Evolutionary conservation across 139 green algal species (phyloP), one percentile per base, ranked within the genome.

Genomic region (Chlorella sp.): DNA sequence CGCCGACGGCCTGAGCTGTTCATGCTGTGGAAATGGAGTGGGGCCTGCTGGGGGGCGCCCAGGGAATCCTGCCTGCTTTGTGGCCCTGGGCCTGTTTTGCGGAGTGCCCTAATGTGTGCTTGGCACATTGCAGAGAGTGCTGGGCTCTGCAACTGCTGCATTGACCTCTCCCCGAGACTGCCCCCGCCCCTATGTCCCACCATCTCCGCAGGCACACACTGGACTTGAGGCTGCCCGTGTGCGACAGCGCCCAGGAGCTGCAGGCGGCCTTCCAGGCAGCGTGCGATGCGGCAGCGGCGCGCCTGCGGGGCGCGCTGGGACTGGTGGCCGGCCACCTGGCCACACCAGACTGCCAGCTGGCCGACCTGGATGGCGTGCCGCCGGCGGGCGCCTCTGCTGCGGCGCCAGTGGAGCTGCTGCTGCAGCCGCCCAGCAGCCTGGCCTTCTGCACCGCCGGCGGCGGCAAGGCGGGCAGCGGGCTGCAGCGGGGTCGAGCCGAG

Each of bases 331-430:
- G 64, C 21, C n/a, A 25, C 23, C 63, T 84, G 64, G 63, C 64
- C 16, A 47, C 26, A 17, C 38, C 23, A 2, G 63, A 75, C 20
- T 39, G 32, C 13, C 78, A 75, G 63, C 63, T 84, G 0, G 63
- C 41, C 3, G 63, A 86, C 25, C 60, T 86, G n/a, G 28, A 62
- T 15, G 62, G 41, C 30, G 23, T n/a, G 51, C 62, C 39, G 63
- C 23, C 18, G 60, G 56, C 57, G 4, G 65, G 56, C 26, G 76
- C 60, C 4, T 15, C 38, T 15, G 38, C 39, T 4, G 78, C 39
- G 51, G 30, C 41, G 26, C 17, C 39, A 32, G 69, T 85, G 30
- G 75, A 87, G 38, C 85, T 89, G 4, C 65, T 81, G 67, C 79
- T 84, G 30, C 65, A 65, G 30, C 65, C 83, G 11, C 34, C 55